Conservation (phyloP, 2,329 filamentous ascomycete species). For the Nakataea oryzae region DNA sequence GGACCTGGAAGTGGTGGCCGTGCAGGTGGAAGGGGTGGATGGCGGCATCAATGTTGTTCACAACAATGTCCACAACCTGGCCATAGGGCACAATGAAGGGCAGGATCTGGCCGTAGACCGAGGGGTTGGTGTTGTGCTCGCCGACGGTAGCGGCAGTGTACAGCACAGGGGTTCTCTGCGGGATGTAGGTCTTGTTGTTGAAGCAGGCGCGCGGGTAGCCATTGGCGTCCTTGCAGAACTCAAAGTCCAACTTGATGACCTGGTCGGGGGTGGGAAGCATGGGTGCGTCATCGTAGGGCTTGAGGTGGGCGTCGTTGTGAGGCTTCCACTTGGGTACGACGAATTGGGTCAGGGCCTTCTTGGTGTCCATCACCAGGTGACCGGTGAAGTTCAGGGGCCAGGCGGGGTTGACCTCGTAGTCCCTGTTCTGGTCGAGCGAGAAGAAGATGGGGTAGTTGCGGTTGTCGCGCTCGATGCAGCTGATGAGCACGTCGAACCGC, state of each 20-base stretch:
- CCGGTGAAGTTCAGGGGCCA: constrained; percentile 32
- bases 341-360: constrained; percentile 16
- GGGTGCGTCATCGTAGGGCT: constrained; percentile 34
- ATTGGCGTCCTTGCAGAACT: constrained; percentile 50
- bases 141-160: constrained; percentile 58
- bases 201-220: constrained; percentile 51
- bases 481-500: constrained; percentile 33
- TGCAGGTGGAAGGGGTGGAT: constrained; percentile 44
- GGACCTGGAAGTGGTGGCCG: constrained; percentile 44
- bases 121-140: constrained; percentile 26
- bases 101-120: constrained; percentile 31
- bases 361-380: constrained; percentile 26
- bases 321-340: constrained; percentile 31
- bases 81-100: constrained; percentile 27
- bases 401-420: constrained; percentile 21
- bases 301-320: constrained; percentile 51
- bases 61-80: constrained; percentile 32
- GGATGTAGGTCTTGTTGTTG: constrained; percentile 58
- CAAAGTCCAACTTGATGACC: constrained; percentile 43
- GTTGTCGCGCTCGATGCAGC: constrained; percentile 18
- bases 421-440: constrained; percentile 31
- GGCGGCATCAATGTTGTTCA: constrained; percentile 37
- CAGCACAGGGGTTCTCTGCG: constrained; percentile 57
- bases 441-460: constrained; percentile 33
- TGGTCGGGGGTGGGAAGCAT: constrained; percentile 32